Evolutionary conservation across 352 stramenopile species (phyloP), one percentile per base, ranked within the genome.

Genomic region (Phytophthora meadii): DNA sequence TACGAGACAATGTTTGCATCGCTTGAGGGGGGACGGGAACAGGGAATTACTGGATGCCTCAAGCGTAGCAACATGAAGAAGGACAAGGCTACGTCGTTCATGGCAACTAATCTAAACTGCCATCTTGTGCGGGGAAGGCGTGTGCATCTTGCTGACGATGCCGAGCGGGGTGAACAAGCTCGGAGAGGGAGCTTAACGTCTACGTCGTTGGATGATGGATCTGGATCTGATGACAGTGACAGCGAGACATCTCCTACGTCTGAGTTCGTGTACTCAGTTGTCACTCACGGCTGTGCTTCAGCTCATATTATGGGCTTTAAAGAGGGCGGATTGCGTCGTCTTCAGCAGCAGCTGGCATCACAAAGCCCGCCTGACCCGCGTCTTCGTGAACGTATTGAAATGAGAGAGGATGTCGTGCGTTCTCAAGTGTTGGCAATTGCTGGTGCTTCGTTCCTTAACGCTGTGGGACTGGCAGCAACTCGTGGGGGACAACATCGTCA

Each of bases 51-150:
- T 3, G 84, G 86, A 4, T 92, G 80, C 40, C 56, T 96, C 24
- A 94, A 94, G 59, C 88, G 88, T 28, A 94, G 86, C 56, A 92
- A 85, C 30, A 85, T 90, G 73, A 96, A 94, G 61, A 96, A 96
- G 48, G 88, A 96, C 60, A 81, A 93, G 67, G 74, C 77, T 5
- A 87, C 83, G 1, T 80, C 89, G 45, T 96, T 96, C 55, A 96
- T 96, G 88, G 77, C 86, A 2, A 94, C 84, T 9, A 96, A 96
- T 70, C 53, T 96, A 1, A 93, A 94, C 54, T 93, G 81, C 22
- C 88, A 96, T 54, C 54, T 94, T 41, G 77, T 93, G 22, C 88
- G 88, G 27, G 88, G 82, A 25, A 76, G 76, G 50, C 81, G 79
- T 11, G 69, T 92, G 27, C 47, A 77, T 14, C 70, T 92, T 9